A percentile compares a stretch with the other conserved stretches of the same genome.
These are phyloP conservation scores for Rhizomucor pusillus DNA, from an alignment of 371 early-diverging fungal species.

Conservation along the genomic window DNA sequence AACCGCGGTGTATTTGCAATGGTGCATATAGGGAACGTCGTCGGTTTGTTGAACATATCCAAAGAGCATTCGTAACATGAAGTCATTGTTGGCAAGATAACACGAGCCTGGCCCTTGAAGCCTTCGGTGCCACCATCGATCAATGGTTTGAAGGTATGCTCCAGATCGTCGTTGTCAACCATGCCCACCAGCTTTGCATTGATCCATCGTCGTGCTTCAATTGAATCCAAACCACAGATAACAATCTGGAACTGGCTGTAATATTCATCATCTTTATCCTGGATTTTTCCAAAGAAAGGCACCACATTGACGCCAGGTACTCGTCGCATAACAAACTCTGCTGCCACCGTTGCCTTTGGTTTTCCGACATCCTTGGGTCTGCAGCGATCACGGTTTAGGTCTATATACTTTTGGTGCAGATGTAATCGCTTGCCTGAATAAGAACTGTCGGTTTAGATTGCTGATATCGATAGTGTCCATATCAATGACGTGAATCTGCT, in stretches of 20 bases:
- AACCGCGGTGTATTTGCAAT: slow-evolving; percentile 94
- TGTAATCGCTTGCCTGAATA: slow-evolving; percentile 66
- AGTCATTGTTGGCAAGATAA: slow-evolving; percentile 80
- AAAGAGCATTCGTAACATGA: slow-evolving; percentile 87
- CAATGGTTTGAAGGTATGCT: slow-evolving; percentile 75
- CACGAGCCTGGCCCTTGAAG: slow-evolving; percentile 92
- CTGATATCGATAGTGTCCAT: slow-evolving; percentile 98
- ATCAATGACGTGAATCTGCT: slow-evolving; percentile 88
- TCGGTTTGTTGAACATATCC: slow-evolving; percentile 76
- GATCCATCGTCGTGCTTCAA: slow-evolving; percentile 96
- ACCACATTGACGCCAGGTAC: slow-evolving; percentile 78
- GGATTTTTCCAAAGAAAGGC: slow-evolving; percentile 89
- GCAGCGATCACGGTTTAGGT: no score
- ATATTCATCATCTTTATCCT: slow-evolving; percentile 92
- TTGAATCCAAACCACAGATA: slow-evolving; percentile 92
- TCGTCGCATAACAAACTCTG: slow-evolving; percentile 84
- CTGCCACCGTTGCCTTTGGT: slow-evolving; percentile 85
- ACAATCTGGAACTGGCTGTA: slow-evolving; percentile 85
- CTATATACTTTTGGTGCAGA: no score
- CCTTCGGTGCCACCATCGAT: slow-evolving; percentile 98
- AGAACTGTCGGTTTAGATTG: slow-evolving; percentile 98
- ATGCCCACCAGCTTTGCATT: slow-evolving; percentile 84
- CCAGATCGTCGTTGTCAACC: slow-evolving; percentile 64
- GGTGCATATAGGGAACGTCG: slow-evolving; percentile 98
- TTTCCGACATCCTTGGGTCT: slow-evolving; percentile 78